phyloP scores from a whole-genome alignment of 225 moss, liverwort and hornwort genomes.

The Thuidium tamariscinum region DNA sequence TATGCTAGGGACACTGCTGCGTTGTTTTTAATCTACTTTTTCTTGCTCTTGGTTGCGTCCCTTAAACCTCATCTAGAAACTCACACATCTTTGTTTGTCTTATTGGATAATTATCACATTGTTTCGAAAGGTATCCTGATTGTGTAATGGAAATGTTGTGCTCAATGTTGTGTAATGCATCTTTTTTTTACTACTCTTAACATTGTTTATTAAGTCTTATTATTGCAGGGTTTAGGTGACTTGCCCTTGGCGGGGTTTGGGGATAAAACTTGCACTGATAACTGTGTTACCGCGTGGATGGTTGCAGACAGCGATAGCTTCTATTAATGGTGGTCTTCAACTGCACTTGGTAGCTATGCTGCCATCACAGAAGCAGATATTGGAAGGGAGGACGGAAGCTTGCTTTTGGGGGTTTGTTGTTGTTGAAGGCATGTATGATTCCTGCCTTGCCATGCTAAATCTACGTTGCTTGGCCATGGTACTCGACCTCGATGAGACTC shows the following conservation, averaged over 20 bases:
- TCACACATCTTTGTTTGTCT: background rate
- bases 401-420: constrained; percentile 91
- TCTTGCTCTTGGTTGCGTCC: background rate
- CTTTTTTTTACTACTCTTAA: background rate
- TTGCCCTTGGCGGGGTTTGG: background rate
- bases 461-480: constrained; percentile 97
- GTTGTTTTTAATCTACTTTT: background rate
- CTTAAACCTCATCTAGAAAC: background rate
- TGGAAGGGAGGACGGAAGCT: constrained; percentile 39
- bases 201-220: background rate
- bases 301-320: constrained; percentile 77
- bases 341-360: constrained; percentile 92
- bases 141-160: background rate
- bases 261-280: background rate
- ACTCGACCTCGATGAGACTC: constrained; percentile 94
- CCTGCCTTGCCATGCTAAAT: constrained; percentile 94
- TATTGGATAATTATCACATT: background rate
- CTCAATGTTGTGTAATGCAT: background rate
- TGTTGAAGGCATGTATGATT: constrained; percentile 74
- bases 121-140: background rate
- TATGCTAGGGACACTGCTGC: background rate
- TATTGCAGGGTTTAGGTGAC: background rate
- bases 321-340: constrained; percentile 69
- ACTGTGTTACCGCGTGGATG: background rate
- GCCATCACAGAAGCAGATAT: constrained; percentile 30